Conservation (phyloP, 1,284 basidiomycete species). For the Peniophora sp. region DNA sequence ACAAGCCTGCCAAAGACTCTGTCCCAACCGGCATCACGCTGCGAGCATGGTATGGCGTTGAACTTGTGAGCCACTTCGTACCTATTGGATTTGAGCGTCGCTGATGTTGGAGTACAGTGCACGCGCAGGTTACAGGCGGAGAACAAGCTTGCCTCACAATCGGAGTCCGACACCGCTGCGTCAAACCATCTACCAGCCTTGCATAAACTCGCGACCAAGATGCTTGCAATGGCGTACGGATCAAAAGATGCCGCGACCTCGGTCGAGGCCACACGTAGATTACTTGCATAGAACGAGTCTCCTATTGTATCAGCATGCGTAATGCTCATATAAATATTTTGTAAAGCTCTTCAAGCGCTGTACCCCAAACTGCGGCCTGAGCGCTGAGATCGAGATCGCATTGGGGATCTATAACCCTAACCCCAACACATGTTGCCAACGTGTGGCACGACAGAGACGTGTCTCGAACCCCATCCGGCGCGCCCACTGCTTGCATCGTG, state of each 20-base stretch:
- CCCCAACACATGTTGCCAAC: no score
- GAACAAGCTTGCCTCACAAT: conserved; percentile 5
- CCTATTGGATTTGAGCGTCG: not conserved
- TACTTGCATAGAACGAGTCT: not conserved
- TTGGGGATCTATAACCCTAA: no score
- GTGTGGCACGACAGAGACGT: no score
- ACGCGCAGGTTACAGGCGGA: conserved; percentile 8
- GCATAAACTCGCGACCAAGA: conserved; percentile 10
- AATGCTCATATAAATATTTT: no score
- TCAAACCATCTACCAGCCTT: conserved; percentile 7
- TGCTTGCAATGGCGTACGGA: conserved; percentile 4
- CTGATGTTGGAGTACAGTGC: conserved; percentile 3
- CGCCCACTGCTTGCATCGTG: no score
- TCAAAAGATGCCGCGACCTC: not conserved
- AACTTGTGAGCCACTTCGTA: conserved; percentile 50
- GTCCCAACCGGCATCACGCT: conserved; percentile 51
- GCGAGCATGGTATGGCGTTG: conserved; percentile 82
- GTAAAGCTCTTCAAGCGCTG: no score
- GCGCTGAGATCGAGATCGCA: no score
- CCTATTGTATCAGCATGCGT: no score
- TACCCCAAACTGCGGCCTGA: no score
- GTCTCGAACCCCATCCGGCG: no score
- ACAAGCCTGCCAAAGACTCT: conserved; percentile 30
- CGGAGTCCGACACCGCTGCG: conserved; percentile 9
- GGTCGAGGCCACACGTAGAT: not conserved